Evolutionary conservation across 2,329 filamentous ascomycete species (phyloP).

Genomic region (Aplosporella prunicola): DNA sequence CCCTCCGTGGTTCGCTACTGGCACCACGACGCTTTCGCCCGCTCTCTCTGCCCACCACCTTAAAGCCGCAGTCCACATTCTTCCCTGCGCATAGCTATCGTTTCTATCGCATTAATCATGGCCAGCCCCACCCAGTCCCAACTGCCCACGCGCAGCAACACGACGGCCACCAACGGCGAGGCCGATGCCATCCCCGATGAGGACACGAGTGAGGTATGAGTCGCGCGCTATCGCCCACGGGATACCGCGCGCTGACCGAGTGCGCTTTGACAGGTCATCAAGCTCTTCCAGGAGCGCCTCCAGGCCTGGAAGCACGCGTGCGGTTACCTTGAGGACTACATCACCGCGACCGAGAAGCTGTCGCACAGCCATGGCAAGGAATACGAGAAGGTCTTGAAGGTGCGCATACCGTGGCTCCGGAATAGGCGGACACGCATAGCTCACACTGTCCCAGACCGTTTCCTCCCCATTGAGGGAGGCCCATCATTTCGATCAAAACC

Average conservation of each 20-base stretch:
- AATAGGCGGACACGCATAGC: background rate
- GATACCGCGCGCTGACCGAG: slow-evolving; percentile 5
- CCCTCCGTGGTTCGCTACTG: no score
- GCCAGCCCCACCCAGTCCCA: slow-evolving; percentile 25
- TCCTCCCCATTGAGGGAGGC: slow-evolving; percentile 78
- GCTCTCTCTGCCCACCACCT: no score
- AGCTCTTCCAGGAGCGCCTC: slow-evolving; percentile 73
- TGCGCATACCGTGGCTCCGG: slow-evolving; percentile 21
- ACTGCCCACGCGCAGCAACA: slow-evolving; percentile 17
- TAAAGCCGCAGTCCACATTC: no score
- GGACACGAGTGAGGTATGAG: slow-evolving; percentile 36
- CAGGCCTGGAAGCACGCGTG: slow-evolving; percentile 95
- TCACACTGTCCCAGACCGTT: slow-evolving; percentile 55
- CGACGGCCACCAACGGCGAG: slow-evolving; percentile 25
- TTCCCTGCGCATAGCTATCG: no score
- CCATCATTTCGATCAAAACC: slow-evolving; percentile 81
- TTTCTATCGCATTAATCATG: no score
- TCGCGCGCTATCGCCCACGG: background rate
- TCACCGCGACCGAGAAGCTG: slow-evolving; percentile 74
- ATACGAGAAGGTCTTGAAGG: slow-evolving; percentile 90
- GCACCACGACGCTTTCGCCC: no score
- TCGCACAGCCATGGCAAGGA: slow-evolving; percentile 82
- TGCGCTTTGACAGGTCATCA: slow-evolving; percentile 27
- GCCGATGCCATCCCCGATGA: slow-evolving; percentile 40
- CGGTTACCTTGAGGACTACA: slow-evolving; percentile 83